Evolutionary conservation across 129 eudicot genomes (phyloP).

Genomic region (Tagetes patula): DNA sequence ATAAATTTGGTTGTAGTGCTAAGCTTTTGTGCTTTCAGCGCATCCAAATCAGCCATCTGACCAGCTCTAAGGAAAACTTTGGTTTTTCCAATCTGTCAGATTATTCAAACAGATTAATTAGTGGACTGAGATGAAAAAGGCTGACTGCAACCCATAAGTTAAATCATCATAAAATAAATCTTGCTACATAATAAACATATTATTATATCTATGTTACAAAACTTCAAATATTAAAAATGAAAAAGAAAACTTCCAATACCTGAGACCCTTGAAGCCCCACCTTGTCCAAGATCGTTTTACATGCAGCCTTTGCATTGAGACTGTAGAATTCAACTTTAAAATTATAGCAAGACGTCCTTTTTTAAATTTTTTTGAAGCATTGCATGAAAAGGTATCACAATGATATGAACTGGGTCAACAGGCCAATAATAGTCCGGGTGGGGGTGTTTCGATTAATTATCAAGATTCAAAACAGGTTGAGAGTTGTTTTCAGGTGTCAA

Average conservation of each 20-base stretch:
- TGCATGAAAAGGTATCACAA: background rate
- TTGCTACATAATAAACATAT: background rate
- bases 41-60: slow-evolving; percentile 98
- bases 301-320: slow-evolving; percentile 59
- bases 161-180: slow-evolving; percentile 13
- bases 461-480: background rate
- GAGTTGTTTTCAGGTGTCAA: background rate
- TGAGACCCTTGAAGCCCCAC: slow-evolving; percentile 73
- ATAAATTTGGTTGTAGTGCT: slow-evolving; percentile 63
- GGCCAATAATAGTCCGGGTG: background rate
- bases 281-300: slow-evolving; percentile 77
- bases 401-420: background rate
- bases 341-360: background rate
- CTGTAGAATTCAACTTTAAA: slow-evolving; percentile 35
- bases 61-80: slow-evolving; percentile 96
- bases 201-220: slow-evolving; percentile 18
- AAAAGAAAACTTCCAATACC: slow-evolving; percentile 38
- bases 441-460: background rate
- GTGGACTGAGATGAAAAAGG: slow-evolving; percentile 17
- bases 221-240: background rate
- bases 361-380: slow-evolving; percentile 11
- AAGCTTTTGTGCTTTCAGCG: slow-evolving; percentile 75
- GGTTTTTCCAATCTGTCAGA: slow-evolving; percentile 81
- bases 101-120: slow-evolving; percentile 21
- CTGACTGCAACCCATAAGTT: slow-evolving; percentile 18